phyloP scores from a whole-genome alignment of 208 protist genomes.

The Zelonia costaricensis region DNA sequence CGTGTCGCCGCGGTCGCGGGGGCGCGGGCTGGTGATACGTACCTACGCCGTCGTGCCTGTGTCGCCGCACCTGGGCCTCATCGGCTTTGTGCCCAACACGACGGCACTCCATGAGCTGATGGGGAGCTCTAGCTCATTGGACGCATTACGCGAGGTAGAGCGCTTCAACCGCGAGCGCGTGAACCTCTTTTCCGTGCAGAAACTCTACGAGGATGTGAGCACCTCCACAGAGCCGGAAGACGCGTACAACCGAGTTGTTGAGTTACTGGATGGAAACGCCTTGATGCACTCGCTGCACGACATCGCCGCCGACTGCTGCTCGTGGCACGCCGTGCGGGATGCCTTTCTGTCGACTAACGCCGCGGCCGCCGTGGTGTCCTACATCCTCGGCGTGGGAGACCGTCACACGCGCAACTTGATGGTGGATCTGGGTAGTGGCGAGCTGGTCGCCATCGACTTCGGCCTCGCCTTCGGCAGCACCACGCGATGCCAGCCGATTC shows the following conservation, averaged over 20 bases:
- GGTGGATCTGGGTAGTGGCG: conserved; percentile 61
- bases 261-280: conserved; percentile 11
- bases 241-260: conserved; percentile 9
- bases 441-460: conserved; percentile 94
- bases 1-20: background rate
- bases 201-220: background rate
- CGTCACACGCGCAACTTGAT: conserved; percentile 94
- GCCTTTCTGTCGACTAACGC: conserved; percentile 74
- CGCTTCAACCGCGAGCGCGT: background rate
- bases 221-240: background rate
- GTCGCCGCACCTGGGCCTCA: conserved; percentile 78
- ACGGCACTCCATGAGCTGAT: conserved; percentile 37
- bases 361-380: conserved; percentile 67
- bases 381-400: conserved; percentile 94
- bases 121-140: background rate
- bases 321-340: conserved; percentile 63
- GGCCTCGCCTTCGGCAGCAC: conserved; percentile 94
- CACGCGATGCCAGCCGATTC: conserved; percentile 79
- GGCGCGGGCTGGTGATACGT: conserved; percentile 42
- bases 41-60: conserved; percentile 93
- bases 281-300: conserved; percentile 24
- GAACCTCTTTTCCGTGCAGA: background rate
- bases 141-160: background rate
- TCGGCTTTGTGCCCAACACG: conserved; percentile 91
- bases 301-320: conserved; percentile 47